Conservation (phyloP, 2,329 filamentous ascomycete species). For the Cryphonectria naterciae region DNA sequence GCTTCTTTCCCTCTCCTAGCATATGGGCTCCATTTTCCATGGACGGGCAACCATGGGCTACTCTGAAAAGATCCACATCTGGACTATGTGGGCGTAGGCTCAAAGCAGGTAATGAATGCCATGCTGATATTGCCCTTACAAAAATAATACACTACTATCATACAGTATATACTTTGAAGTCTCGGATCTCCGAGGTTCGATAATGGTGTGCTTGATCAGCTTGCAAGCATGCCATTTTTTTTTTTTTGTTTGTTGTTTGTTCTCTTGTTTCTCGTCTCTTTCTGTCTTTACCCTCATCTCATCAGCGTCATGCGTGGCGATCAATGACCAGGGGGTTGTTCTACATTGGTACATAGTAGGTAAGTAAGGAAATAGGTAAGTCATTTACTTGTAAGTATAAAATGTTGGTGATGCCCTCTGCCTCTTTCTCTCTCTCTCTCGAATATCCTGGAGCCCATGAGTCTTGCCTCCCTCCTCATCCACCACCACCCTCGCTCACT, state of each 20-base stretch:
- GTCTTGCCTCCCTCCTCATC: not conserved
- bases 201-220: not conserved
- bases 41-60: not conserved
- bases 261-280: not conserved
- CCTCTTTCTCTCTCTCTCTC: too few species aligned
- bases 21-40: not conserved
- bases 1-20: too few species aligned
- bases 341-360: too few species aligned
- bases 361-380: too few species aligned
- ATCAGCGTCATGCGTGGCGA: not conserved
- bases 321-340: not conserved
- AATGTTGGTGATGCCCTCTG: not conserved
- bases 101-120: not conserved
- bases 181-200: conserved; percentile 1
- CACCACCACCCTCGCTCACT: not conserved
- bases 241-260: too few species aligned
- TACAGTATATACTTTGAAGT: not conserved
- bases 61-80: not conserved
- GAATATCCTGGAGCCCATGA: not conserved
- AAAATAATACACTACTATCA: not conserved
- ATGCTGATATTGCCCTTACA: not conserved
- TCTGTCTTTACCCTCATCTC: not conserved
- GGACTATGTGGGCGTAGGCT: not conserved
- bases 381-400: not conserved
- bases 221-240: not conserved